Conservation (phyloP, 768 basidiomycete species). For the Lanmaoa rubissima region DNA sequence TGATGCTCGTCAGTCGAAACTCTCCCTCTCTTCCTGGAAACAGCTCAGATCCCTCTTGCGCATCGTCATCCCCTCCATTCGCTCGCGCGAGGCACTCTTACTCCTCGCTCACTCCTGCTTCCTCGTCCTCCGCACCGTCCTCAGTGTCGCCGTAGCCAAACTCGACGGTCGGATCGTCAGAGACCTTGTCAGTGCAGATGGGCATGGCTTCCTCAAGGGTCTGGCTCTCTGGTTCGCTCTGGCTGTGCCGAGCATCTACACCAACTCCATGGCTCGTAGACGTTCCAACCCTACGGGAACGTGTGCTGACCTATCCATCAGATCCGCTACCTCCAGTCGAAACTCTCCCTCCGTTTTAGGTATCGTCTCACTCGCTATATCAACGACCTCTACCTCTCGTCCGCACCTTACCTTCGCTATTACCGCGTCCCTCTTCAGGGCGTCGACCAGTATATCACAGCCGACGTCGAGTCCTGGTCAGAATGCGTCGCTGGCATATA, state of each 20-base stretch:
- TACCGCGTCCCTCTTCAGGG: slow-evolving; percentile 66
- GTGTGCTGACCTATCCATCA: slow-evolving; percentile 26
- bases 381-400: slow-evolving; percentile 87
- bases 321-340: slow-evolving; percentile 88
- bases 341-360: slow-evolving; percentile 77
- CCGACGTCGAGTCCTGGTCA: slow-evolving; percentile 88
- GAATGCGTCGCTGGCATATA: slow-evolving; percentile 84
- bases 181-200: slow-evolving; percentile 86
- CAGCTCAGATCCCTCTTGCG: slow-evolving; percentile 74
- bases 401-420: slow-evolving; percentile 68
- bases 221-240: slow-evolving; percentile 86
- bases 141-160: slow-evolving; percentile 84
- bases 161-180: slow-evolving; percentile 89
- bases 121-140: slow-evolving; percentile 78
- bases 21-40: slow-evolving; percentile 64
- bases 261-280: slow-evolving; percentile 81
- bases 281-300: background rate
- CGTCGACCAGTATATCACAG: slow-evolving; percentile 90
- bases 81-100: slow-evolving; percentile 69
- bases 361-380: slow-evolving; percentile 88
- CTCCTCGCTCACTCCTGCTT: slow-evolving; percentile 80
- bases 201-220: slow-evolving; percentile 76
- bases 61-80: slow-evolving; percentile 63
- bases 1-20: slow-evolving; percentile 52
- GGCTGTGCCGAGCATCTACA: slow-evolving; percentile 91